Base-by-base conservation (phyloP, 805 yeast species). In the Phaffomyces antillensis region DNA sequence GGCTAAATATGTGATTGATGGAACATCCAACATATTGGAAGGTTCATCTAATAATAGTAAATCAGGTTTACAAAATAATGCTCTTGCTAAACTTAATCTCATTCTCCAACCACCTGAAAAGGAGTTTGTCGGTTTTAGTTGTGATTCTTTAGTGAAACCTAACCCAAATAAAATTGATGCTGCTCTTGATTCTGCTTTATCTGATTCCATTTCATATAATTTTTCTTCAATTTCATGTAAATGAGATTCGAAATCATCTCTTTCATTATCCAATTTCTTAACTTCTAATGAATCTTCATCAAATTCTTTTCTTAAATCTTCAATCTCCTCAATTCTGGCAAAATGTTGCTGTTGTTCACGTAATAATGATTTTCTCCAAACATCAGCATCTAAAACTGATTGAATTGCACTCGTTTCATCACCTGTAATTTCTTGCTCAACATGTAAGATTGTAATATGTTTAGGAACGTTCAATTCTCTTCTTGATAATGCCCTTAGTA, bases 61-160 rank as follows among this genome's bases (percentile, higher is more conserved):
- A 65, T 93, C 99, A 0, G 99, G 99, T 62, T 88, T 83, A 76
- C 97, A 91, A 75, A 93, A 93, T 62, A 93, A 75, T 0, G 99
- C 99, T 68, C 99, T 81, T 4, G 99, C 99, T 49, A 93, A 75
- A n/a, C 97, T 86, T 52, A 93, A 76, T 73, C 99, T 86, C 99
- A 93, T 93, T 77, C 99, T 84, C 99, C 99, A 93, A 81, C 99
- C 99, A 78, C 99, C 99, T 43, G 97, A 89, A 64, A 93, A 93
- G 25, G 89, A 76, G 53, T 88, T 91, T 7, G 98, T 89, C 30
- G 96, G 82, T 51, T 73, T 73, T 39, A 72, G 68, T 64, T 93
- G 99, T 7, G 96, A 77, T 57, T 85, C 95, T 51, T 79, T 77
- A 39, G 96, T 81, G 72, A 93, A 93, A 45, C 99, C 99, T 50